A percentile compares a stretch with the other conserved stretches of the same genome.
phyloP scores from a whole-genome alignment of 805 yeast genomes.

The Schwanniomyces vanrijiae region DNA sequence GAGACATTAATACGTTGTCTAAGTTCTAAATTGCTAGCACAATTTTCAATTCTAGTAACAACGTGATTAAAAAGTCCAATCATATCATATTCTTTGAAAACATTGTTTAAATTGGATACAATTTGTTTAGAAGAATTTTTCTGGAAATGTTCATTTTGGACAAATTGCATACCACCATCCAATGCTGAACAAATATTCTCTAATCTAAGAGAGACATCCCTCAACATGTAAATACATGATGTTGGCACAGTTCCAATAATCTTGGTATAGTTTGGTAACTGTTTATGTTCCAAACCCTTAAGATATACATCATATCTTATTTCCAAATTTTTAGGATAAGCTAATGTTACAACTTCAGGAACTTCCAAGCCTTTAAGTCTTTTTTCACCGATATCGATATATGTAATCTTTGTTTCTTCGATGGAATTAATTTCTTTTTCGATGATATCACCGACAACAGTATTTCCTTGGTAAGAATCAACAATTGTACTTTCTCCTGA shows the following conservation, averaged over 20 bases:
- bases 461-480: conserved; percentile 47
- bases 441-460: conserved; percentile 52
- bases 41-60: conserved; percentile 67
- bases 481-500: conserved; percentile 23
- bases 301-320: conserved; percentile 53
- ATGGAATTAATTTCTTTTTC: conserved; percentile 66
- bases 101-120: conserved; percentile 13
- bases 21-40: conserved; percentile 38
- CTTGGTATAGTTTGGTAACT: conserved; percentile 26
- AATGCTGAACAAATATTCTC: conserved; percentile 57
- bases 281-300: conserved; percentile 22
- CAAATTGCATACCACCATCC: conserved; percentile 36
- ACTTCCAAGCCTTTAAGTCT: conserved; percentile 93
- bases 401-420: conserved; percentile 66
- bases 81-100: conserved; percentile 40
- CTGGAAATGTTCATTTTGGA: conserved; percentile 25
- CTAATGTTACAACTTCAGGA: conserved; percentile 80
- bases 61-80: conserved; percentile 60
- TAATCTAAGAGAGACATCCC: conserved; percentile 54
- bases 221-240: conserved; percentile 49
- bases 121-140: conserved; percentile 24
- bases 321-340: conserved; percentile 66
- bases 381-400: conserved; percentile 75
- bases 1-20: conserved; percentile 29
- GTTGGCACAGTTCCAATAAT: conserved; percentile 40